Evolutionary conservation across 1,284 basidiomycete genomes (phyloP).

Genomic region (Puccinia horiana): DNA sequence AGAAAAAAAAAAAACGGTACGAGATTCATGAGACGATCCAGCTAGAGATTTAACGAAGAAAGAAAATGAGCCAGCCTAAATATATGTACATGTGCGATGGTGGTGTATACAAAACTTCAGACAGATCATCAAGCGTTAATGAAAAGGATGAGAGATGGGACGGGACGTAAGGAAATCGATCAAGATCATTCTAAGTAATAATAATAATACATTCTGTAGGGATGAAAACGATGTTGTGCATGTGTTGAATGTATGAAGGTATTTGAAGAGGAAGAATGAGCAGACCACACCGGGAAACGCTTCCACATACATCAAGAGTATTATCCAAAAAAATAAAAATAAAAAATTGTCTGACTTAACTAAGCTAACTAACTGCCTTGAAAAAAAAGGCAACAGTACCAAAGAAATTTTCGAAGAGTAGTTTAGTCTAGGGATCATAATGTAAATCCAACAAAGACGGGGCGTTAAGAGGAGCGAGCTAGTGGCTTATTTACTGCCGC

Average conservation of each 20-base stretch:
- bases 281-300: neutral
- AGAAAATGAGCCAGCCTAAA: neutral
- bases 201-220: neutral
- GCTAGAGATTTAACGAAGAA: neutral
- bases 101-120: neutral
- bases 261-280: neutral
- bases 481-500: slow-evolving; percentile 6
- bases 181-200: neutral
- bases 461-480: too few relatives aligned
- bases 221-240: neutral
- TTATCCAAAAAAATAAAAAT: neutral
- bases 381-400: slow-evolving; percentile 6
- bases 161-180: neutral
- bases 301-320: neutral
- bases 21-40: neutral
- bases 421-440: neutral
- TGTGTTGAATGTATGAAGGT: neutral
- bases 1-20: neutral
- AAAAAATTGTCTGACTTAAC: neutral
- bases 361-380: neutral
- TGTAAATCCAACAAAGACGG: neutral
- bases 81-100: too few relatives aligned
- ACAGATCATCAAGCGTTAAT: neutral
- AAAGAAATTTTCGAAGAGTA: neutral
- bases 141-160: neutral